phyloP scores from a whole-genome alignment of 1,284 basidiomycete genomes.

The Cryptococcus depauperatus region DNA sequence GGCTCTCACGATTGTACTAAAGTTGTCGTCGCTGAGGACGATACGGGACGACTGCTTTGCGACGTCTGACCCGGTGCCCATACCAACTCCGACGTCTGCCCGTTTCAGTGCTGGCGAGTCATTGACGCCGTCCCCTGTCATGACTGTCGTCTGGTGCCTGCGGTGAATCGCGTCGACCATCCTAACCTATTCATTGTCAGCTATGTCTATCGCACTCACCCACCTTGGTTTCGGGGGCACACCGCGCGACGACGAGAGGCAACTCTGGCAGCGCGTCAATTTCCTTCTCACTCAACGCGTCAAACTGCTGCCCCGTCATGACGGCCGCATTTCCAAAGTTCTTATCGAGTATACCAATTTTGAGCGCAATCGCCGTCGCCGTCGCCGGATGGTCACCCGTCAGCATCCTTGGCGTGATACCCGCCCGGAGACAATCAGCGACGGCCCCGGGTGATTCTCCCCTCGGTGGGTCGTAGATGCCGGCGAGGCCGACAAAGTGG shows the following conservation, averaged over 20 bases:
- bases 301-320: slow-evolving; percentile 57
- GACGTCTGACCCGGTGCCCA: slow-evolving; percentile 66
- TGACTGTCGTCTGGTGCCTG: slow-evolving; percentile 43
- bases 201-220: not conserved
- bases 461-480: slow-evolving; percentile 63
- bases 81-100: slow-evolving; percentile 59
- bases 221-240: slow-evolving; percentile 50
- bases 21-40: slow-evolving; percentile 64
- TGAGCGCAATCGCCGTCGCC: slow-evolving; percentile 48
- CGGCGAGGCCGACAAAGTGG: slow-evolving; percentile 56
- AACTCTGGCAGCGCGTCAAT: slow-evolving; percentile 53
- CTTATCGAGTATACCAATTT: slow-evolving; percentile 52
- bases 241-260: slow-evolving; percentile 55
- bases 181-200: slow-evolving; percentile 37
- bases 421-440: slow-evolving; percentile 55
- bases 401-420: slow-evolving; percentile 61
- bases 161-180: slow-evolving; percentile 57
- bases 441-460: slow-evolving; percentile 59
- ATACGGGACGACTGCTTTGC: slow-evolving; percentile 56
- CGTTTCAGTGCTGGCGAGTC: slow-evolving; percentile 53
- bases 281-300: slow-evolving; percentile 55
- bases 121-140: slow-evolving; percentile 54
- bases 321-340: slow-evolving; percentile 41
- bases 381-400: slow-evolving; percentile 50
- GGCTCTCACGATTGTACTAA: slow-evolving; percentile 60